A percentile compares a stretch with the other conserved stretches of the same genome.
phyloP scores from a whole-genome alignment of 192 early-diverging fungal genomes.

The Cetraspora pellucida region DNA sequence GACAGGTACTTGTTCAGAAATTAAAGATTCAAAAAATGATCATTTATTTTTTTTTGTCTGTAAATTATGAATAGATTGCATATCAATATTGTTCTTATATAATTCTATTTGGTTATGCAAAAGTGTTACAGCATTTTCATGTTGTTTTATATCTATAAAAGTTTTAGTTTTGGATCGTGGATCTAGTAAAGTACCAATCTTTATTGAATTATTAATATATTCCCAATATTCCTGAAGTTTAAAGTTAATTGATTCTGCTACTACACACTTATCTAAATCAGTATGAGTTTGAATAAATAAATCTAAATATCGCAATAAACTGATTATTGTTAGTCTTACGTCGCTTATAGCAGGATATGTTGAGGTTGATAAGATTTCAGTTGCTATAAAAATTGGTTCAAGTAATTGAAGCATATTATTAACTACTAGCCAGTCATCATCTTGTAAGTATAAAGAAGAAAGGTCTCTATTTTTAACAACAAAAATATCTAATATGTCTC shows the following conservation, averaged over 20 bases:
- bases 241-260: conserved; percentile 6
- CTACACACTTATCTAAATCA: not conserved
- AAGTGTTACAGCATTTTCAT: not conserved
- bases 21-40: conserved; percentile 9
- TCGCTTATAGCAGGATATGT: not conserved
- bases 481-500: not conserved
- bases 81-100: not conserved
- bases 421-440: not conserved
- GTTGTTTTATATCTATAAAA: not conserved
- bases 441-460: not conserved
- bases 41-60: not conserved
- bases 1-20: not conserved
- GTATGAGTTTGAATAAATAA: not conserved
- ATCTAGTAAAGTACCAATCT: not conserved
- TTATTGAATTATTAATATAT: not conserved
- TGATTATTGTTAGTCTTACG: not conserved
- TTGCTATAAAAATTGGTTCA: not conserved
- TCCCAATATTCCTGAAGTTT: conserved; percentile 13
- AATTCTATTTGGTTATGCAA: not conserved
- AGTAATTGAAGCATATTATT: not conserved
- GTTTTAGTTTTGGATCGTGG: conserved; percentile 26
- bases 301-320: not conserved
- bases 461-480: not conserved
- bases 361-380: not conserved
- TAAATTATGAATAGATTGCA: not conserved